A percentile compares a stretch with the other conserved stretches of the same genome.
phyloP scores from a whole-genome alignment of 345 rosid genomes.

The Erucastrum elatum region DNA sequence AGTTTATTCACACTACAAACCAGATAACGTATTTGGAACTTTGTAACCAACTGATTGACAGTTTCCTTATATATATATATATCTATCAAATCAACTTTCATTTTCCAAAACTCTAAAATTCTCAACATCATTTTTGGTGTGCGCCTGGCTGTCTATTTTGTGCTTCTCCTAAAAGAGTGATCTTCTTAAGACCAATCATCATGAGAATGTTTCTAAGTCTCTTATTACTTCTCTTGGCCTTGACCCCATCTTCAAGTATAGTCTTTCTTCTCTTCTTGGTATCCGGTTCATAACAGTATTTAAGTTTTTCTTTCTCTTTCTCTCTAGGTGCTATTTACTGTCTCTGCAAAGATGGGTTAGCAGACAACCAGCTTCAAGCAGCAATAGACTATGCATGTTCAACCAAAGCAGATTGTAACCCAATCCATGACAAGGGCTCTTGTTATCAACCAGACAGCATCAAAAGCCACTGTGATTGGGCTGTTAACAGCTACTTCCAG shows the following conservation, averaged over 20 bases:
- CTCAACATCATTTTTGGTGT: conserved; percentile 11
- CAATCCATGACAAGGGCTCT: conserved; percentile 61
- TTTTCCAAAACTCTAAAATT: conserved; percentile 8
- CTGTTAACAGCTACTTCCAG: conserved; percentile 44
- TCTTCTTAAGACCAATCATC: conserved; percentile 33
- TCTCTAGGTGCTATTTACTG: conserved; percentile 75
- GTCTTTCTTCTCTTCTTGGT: conserved; percentile 22
- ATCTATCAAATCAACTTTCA: background rate
- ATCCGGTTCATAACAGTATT: background rate
- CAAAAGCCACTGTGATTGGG: conserved; percentile 45
- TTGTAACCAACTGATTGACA: conserved; percentile 21
- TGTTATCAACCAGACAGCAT: conserved; percentile 81
- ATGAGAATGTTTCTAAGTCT: conserved; percentile 60
- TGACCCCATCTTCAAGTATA: conserved; percentile 68
- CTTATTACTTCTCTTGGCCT: conserved; percentile 57
- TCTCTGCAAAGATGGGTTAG: conserved; percentile 69
- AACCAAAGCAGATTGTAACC: conserved; percentile 58
- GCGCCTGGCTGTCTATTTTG: background rate
- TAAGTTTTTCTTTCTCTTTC: background rate
- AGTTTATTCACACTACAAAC: too few relatives aligned
- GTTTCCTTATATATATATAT: background rate
- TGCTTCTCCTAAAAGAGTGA: conserved; percentile 21
- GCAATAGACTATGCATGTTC: conserved; percentile 92
- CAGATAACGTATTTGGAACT: background rate
- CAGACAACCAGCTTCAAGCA: conserved; percentile 57